Percentiles rank a stretch among this genome's conserved stretches.
These are phyloP conservation scores for Zygosaccharomyces bailii DNA, from an alignment of 805 yeast species.

Conservation along the genomic window DNA sequence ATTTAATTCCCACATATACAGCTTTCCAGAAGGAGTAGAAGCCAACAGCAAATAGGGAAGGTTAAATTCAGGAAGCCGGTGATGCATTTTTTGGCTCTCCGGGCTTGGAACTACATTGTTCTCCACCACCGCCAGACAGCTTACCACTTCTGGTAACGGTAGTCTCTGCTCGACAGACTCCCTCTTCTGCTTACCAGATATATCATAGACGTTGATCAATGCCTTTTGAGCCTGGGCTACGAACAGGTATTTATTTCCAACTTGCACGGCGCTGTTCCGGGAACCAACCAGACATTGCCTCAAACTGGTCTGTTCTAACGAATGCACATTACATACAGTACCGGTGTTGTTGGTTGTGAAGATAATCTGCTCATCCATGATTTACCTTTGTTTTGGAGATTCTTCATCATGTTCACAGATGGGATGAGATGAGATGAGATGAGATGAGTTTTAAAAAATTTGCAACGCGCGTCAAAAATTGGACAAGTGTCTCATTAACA, in stretches of 20 bases:
- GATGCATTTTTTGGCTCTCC: slow-evolving; percentile 21
- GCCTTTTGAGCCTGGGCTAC: slow-evolving; percentile 72
- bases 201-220: slow-evolving; percentile 63
- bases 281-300: slow-evolving; percentile 44
- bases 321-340: slow-evolving; percentile 29
- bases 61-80: slow-evolving; percentile 41
- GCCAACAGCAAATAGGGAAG: slow-evolving; percentile 70
- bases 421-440: slow-evolving; percentile 17
- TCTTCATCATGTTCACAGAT: background rate
- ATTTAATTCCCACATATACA: slow-evolving; percentile 80
- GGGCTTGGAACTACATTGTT: slow-evolving; percentile 19
- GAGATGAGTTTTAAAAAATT: slow-evolving; percentile 23
- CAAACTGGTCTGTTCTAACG: slow-evolving; percentile 31
- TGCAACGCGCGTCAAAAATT: background rate
- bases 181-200: slow-evolving; percentile 38
- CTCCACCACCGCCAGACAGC: slow-evolving; percentile 41
- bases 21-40: slow-evolving; percentile 54
- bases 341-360: slow-evolving; percentile 33
- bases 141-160: slow-evolving; percentile 77
- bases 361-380: slow-evolving; percentile 32
- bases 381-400: background rate
- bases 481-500: background rate
- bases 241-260: slow-evolving; percentile 57
- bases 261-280: slow-evolving; percentile 48
- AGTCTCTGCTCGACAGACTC: slow-evolving; percentile 69